Evolutionary conservation across 2,329 filamentous ascomycete species (phyloP), one percentile per base, ranked within the genome.

Genomic region (Epichloe sibirici): DNA sequence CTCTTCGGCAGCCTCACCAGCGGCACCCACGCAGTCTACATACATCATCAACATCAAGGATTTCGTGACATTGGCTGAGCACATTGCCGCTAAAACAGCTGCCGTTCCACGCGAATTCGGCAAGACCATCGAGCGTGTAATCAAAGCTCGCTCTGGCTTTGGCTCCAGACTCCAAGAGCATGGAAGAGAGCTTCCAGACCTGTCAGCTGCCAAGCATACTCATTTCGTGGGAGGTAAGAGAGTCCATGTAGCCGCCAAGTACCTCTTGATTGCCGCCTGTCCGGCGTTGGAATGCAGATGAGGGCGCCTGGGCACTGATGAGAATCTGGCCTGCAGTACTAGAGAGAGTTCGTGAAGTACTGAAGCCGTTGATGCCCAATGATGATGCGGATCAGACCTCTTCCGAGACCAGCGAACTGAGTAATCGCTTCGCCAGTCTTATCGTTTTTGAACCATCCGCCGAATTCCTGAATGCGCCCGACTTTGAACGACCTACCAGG

Each of bases 401-500:
- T 7, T 39, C 46, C 8, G 21, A 48, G 13, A 25, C 15, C 4
- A 28, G 15, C 39, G 5, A 45, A 11, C 28, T 61, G 4, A 51
- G 52, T 17, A 71, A 69, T 53, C 61, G 60, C 21, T 73, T 74
- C 53, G 62, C 60, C 2, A 47, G 55, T 3, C 57, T 74, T 9
- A 57, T 62, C 1, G 55, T 72, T 12, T 61, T 71, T 42, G 70
- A 73, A 25, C 63, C 69, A 1, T 70, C 68, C 0, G 58, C 69
- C 23, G 59, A 58, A 4, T 73, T 72, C 55, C 42, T 68, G 4
- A 56, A 66, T 13, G 61, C 65, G 8, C 62, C 66, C 0, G 57
- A 66, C 43, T 7, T 17, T 37, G 17, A 56, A 8, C 25, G 52
- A 21, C 43, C 57, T 4, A 25, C 40, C 1, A 48, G 44, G 11